phyloP scores from a whole-genome alignment of 495 filamentous ascomycete species.

The Poronia punctata region DNA sequence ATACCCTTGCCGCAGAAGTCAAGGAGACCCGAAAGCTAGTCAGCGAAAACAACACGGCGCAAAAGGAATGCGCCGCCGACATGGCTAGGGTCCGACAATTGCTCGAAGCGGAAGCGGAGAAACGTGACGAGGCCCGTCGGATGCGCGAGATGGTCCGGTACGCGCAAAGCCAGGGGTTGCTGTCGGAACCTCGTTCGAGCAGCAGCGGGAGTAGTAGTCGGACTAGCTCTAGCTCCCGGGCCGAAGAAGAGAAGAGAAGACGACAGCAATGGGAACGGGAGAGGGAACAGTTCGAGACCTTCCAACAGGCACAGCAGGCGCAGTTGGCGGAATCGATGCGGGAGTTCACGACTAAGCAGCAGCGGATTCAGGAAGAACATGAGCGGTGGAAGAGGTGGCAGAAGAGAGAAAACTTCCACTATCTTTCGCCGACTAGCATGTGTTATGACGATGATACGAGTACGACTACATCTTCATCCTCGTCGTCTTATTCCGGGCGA shows the following conservation, averaged over 20 bases:
- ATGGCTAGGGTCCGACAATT: slow-evolving; percentile 15
- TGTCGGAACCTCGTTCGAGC: too few species aligned
- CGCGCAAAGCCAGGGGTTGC: slow-evolving; percentile 17
- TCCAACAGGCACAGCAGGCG: not conserved
- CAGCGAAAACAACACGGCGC: slow-evolving; percentile 15
- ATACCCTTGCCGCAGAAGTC: slow-evolving; percentile 3
- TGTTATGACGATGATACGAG: slow-evolving; percentile 2
- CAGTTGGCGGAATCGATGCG: not conserved
- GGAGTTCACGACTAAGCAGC: slow-evolving; percentile 1
- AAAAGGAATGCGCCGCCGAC: slow-evolving; percentile 18
- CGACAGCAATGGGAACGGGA: slow-evolving; percentile 1
- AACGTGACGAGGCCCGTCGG: slow-evolving; percentile 16
- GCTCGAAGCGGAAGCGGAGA: slow-evolving; percentile 19
- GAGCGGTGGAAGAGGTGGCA: not conserved
- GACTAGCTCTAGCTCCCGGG: not conserved
- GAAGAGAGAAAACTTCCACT: too few species aligned
- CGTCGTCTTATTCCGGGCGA: too few species aligned
- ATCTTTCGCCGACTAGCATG: not conserved
- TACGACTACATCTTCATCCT: not conserved
- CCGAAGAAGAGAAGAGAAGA: not conserved
- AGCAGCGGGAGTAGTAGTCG: too few species aligned
- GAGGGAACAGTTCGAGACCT: not conserved
- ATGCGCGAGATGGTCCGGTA: slow-evolving; percentile 16
- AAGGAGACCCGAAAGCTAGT: slow-evolving; percentile 16
- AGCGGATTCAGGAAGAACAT: slow-evolving; percentile 5